Evolutionary conservation across 2,329 filamentous ascomycete species (phyloP), one percentile per base, ranked within the genome.

Genomic region (Talaromyces albobiverticillius): DNA sequence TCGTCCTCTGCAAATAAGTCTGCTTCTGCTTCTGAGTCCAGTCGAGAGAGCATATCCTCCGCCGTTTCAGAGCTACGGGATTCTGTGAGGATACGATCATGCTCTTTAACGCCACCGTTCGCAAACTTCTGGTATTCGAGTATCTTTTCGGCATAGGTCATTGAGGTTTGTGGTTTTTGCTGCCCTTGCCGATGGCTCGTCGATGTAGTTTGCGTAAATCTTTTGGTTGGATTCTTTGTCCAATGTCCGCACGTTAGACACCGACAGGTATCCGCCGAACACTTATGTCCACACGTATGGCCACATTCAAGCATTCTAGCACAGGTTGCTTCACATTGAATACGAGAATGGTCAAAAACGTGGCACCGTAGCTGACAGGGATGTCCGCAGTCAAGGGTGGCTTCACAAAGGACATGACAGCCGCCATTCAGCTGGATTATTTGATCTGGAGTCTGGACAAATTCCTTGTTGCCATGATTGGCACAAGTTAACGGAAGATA

Each of bases 401-500:
- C 69, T 2, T 65, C 70, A 60, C 82, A 89, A 25, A 55, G 66
- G 45, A 61, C 55, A 48, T 71, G 60, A 66, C 81, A 87, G 5
- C 81, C 83, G 18, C 81, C 84, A 50, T 75, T 70, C 13, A 79
- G 73, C 1, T 67, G 67, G 3, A 71, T 45, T 7, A 55, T 22
- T 20, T 55, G 42, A 38, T 47, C 42, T 3, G 48, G 42, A 20
- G 25, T 63, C 47, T 73, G 68, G 26, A 90, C 78, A 43, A 76
- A 72, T 0, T 74, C 80, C 25, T 74, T 76, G 1, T 66, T 73
- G 0, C 71, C 64, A 64, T 93, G 89, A 0, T 78, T 81, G 5
- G 72, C 63, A 63, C 89, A 94, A 5, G 76, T 76, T 13, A 92
- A 66, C 1, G 87, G 87, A 0, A 93, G 61, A 2, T 74, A 69